Conservation (phyloP, 257 asterid genomes). For the Agastache rugosa region DNA sequence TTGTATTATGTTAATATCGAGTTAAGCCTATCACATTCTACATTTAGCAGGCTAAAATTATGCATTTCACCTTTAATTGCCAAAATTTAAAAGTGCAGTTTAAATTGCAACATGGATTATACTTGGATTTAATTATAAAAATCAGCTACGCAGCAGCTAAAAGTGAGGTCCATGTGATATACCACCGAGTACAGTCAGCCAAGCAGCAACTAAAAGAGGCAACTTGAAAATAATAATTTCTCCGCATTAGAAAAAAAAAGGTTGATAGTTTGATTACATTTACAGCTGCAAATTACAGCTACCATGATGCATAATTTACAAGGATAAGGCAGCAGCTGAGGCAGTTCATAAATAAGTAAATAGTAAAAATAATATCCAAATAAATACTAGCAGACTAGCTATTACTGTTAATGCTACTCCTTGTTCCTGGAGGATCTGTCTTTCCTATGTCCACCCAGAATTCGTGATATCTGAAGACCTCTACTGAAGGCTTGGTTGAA, state of each 20-base stretch:
- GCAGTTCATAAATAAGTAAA: not conserved
- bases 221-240: not conserved
- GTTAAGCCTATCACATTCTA: no score
- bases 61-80: no score
- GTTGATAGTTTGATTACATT: not conserved
- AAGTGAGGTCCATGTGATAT: no score
- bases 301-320: slow-evolving; percentile 26
- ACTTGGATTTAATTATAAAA: no score
- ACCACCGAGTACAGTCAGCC: no score
- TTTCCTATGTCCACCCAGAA: slow-evolving; percentile 91
- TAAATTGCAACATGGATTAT: no score
- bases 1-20: no score
- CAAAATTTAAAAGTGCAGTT: no score
- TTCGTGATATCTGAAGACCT: slow-evolving; percentile 99
- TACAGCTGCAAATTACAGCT: not conserved
- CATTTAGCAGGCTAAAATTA: no score
- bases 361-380: slow-evolving; percentile 1
- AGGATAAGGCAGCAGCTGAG: slow-evolving; percentile 24
- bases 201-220: not conserved
- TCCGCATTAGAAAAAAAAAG: not conserved
- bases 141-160: no score
- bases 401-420: slow-evolving; percentile 53
- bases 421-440: slow-evolving; percentile 85
- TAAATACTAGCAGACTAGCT: not conserved
- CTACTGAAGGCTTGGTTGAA: slow-evolving; percentile 99